Percentiles rank a stretch among this genome's conserved stretches.
These are phyloP conservation scores for Triticum dicoccoides DNA, from an alignment of 176 grass and related monocot species.

Conservation along the genomic window DNA sequence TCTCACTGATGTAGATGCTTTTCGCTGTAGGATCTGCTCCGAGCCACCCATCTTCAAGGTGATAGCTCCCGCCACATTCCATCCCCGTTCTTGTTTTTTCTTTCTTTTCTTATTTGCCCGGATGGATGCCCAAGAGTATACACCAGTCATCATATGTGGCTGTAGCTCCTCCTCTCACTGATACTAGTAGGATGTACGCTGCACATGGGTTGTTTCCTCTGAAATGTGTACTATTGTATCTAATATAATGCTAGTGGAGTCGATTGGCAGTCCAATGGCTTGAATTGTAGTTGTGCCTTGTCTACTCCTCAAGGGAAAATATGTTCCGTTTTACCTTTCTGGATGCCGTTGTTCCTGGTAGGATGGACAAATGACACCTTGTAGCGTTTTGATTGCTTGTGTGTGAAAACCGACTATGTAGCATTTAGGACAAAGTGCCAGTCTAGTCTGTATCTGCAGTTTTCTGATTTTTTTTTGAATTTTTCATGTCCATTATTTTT, in stretches of 20 bases:
- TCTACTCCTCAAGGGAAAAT: neutral
- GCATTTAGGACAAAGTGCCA: too few relatives aligned
- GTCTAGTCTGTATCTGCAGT: too few relatives aligned
- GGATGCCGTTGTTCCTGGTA: neutral
- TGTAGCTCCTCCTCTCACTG: too few relatives aligned
- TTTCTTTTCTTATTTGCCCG: neutral
- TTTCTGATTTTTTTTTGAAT: too few relatives aligned
- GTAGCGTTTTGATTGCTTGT: neutral
- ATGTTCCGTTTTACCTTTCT: neutral
- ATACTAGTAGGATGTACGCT: too few relatives aligned
- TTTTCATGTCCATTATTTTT: too few relatives aligned
- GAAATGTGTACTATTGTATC: neutral
- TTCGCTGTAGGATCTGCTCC: neutral
- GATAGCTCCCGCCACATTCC: neutral
- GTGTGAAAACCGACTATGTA: neutral
- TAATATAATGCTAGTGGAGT: neutral
- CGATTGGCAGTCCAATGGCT: neutral
- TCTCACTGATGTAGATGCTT: too few relatives aligned
- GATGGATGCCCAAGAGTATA: neutral
- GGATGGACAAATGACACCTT: neutral
- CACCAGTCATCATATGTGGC: too few relatives aligned
- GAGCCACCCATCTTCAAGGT: constrained; percentile 5
- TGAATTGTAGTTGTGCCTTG: neutral
- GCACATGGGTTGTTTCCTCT: neutral
- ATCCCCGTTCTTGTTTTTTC: neutral